Evolutionary conservation across 2,329 filamentous ascomycete genomes (phyloP), one percentile per base, ranked within the genome.

Genomic region (Tolypocladium sp.): DNA sequence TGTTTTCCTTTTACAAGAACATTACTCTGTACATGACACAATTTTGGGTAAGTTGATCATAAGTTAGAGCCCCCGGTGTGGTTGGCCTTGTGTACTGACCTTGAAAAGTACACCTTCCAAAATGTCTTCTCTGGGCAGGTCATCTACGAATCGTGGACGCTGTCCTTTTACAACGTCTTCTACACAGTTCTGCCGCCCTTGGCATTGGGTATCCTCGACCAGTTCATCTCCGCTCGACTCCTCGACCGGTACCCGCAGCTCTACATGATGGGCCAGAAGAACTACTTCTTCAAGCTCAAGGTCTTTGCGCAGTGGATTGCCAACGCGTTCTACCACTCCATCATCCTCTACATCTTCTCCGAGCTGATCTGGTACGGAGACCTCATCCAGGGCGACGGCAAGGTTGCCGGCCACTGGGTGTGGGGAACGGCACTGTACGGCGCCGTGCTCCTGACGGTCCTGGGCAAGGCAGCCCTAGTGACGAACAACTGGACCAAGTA

Each of bases 1-100:
- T 99, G 63, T 99, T 96, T 76, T 97, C 94, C 8, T 99, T 97
- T 74, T 99, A 99, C 82, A 99, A 99, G 82, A 99, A 99, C 76
- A 97, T 97, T 65, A 89, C 92, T 25, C 80, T 99, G 62, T 99
- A 97, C 77, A 92, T 99, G 89, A 99, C 95, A 61, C 95, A 99
- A 72, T 99, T 99, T 72, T 99, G 95, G 91, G 89, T 92, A 80
- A 78, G 87, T 79, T 33, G 37, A 30, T 10, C 4, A 7, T 57
- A n/a, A 25, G 27, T 10, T 30, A 3, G 3, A 30, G 17, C 22
- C 17, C 49, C 17, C n/a, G n/a, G 49, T n/a, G 27, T 22, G 1
- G 17, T 12, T 13, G 4, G 49, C 20, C 2, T 8, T 8, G 8
- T 22, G 9, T 10, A 22, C 17, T 52, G 30, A 52, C 49, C 22